A percentile compares a stretch with the other conserved stretches of the same genome.
phyloP scores from a whole-genome alignment of 306 rosid species.

The Vigna nakashimae region DNA sequence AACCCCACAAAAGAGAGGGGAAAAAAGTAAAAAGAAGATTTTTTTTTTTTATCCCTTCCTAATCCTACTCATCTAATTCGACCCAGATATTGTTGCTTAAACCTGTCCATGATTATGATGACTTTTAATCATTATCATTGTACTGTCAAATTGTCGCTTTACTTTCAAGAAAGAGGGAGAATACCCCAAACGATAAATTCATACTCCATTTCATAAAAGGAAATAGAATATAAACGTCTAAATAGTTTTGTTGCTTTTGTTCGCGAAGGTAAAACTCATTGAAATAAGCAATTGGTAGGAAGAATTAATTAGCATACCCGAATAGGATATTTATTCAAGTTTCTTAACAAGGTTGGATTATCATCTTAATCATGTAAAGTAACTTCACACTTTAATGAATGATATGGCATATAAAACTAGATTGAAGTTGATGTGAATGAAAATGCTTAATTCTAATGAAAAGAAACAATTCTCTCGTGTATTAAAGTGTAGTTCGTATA shows the following conservation, averaged over 20 bases:
- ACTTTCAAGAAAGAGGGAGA: conserved; percentile 46
- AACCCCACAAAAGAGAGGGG: background rate
- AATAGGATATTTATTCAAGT: background rate
- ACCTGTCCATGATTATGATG: conserved; percentile 46
- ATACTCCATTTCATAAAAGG: too few species aligned
- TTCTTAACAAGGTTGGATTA: background rate
- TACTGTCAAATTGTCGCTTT: conserved; percentile 45
- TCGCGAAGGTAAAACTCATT: too few species aligned
- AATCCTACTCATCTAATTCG: conserved; percentile 35
- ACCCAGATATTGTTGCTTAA: conserved; percentile 45
- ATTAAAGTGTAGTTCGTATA: background rate
- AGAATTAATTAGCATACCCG: background rate
- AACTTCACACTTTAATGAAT: background rate
- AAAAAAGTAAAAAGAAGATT: background rate
- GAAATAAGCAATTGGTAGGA: too few species aligned
- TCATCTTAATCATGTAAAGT: background rate
- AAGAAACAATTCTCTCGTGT: background rate
- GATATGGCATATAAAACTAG: background rate
- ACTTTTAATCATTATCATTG: conserved; percentile 45
- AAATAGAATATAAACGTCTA: background rate
- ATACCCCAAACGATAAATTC: conserved; percentile 30
- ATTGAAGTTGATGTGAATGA: background rate
- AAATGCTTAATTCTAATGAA: background rate
- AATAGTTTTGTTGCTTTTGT: background rate
- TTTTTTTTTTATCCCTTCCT: conserved; percentile 29